phyloP scores from a whole-genome alignment of 768 basidiomycete species.

The Pisolithus microcarpus region DNA sequence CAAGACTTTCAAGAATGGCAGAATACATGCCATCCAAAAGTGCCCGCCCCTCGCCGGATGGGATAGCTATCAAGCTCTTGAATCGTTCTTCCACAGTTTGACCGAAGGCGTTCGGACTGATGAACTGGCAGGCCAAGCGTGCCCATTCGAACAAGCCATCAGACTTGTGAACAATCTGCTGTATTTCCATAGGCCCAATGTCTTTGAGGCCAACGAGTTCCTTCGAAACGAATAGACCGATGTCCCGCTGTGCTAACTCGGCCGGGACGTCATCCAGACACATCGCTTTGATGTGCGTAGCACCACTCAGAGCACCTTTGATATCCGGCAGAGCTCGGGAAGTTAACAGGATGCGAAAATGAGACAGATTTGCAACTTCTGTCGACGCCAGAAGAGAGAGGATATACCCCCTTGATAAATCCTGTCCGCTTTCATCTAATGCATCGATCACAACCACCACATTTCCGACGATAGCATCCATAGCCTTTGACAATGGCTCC shows the following conservation, averaged over 20 bases:
- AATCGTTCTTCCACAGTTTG: neutral
- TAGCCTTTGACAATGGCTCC: neutral
- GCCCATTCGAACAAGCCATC: neutral
- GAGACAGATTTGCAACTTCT: neutral
- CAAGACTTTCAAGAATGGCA: neutral
- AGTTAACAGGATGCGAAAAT: neutral
- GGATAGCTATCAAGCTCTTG: neutral
- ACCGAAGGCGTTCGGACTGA: neutral
- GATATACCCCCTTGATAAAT: neutral
- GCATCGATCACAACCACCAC: neutral
- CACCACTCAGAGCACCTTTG: neutral
- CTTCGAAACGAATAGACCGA: neutral
- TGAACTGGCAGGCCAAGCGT: neutral
- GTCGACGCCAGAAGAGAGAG: neutral
- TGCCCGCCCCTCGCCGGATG: neutral
- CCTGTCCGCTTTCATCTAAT: neutral
- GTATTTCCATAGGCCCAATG: neutral
- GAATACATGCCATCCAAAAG: neutral
- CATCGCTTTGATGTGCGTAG: neutral
- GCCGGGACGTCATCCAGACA: neutral
- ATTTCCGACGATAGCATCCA: neutral
- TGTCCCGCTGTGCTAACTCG: neutral
- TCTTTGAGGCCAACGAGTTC: neutral
- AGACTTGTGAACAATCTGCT: neutral
- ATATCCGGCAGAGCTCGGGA: neutral